Evolutionary conservation across 345 rosid species (phyloP), one percentile per base, ranked within the genome.

Genomic region (Salix suchowensis): DNA sequence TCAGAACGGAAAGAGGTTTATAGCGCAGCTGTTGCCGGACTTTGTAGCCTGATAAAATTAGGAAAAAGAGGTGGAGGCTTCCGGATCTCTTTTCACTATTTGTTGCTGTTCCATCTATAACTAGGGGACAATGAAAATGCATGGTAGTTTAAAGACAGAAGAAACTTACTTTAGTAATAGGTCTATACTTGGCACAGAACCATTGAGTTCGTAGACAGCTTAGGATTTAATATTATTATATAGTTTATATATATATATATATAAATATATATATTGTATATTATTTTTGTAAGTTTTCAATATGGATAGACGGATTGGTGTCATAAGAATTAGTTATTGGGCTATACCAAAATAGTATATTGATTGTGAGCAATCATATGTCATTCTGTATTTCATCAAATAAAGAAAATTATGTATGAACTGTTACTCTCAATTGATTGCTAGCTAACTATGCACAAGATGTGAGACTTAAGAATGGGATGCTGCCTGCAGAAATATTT

Each of bases 1-100:
- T 42, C 94, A 90, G 88, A 91, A 87, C 88, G 76, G 94, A 73
- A 95, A 91, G 91, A 87, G 97, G 88, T 93, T 93, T 65, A 91
- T 86, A 23, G 98, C 97, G 23, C 98, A 91, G 69, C 80, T 93
- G 76, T 84, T 95, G 84, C 97, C 89, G 4, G 98, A 95, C 86
- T 95, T 91, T 65, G 98, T 95, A 73, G 87, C 97, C 71, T 95
- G 87, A 88, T 40, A 36, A 61, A 34, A 64, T 54, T 65, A 26
- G 55, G 34, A 46, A 7, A 67, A 46, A 42, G 80, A 65, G 52
- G 52, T 46, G 52, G 52, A 54, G 58, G 73, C 66, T 32, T 67
- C 50, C 67, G 28, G 58, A 39, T 4, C 67, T 75, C 76, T 75
- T 71, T 74, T 70, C 84, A 83, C 83, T 75, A 81, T 80, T 73